Base-by-base conservation (phyloP, 192 early-diverging fungal species). In the Coemansia biformis region DNA sequence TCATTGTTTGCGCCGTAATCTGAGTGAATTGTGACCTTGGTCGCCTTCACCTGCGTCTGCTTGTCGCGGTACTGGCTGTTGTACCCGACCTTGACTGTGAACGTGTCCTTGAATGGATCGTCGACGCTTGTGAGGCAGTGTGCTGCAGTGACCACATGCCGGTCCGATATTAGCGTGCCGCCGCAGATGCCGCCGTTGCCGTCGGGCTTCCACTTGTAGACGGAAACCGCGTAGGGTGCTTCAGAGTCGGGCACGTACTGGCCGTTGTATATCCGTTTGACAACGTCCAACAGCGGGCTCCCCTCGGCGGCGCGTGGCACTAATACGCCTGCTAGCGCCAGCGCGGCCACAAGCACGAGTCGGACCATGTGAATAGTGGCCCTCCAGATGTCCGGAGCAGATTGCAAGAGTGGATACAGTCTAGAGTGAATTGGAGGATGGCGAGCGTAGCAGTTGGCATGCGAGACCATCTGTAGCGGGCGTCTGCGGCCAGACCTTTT, bases 121-220 rank as follows among this genome's bases (percentile, higher is more conserved):
- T n/a, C 23, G 0, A 16, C 10, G 31, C 16, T 39, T 13, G 26
- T 30, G 28, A 60, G 36, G n/a, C 58, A 60, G 31, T 60, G 58
- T 7, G 49, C 58, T 1, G 58, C 58, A 16, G 58, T 60, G 32
- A 60, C 17, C 10, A 60, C 44, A 24, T 53, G 45, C 2, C 7
- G 15, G 19, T 50, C 26, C 12, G 58, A 60, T 19, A 60, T 53
- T 6, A 60, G 38, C 6, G 58, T 60, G 30, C 49, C 58, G 14
- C 58, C 58, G 33, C 58, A 60, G 12, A 35, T 13, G 10, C 13
- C 10, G 2, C 10, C n/a, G 5, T 44, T n/a, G 12, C 26, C 26
- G 5, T n/a, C 28, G 14, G 24, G 24, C 24, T 2, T 6, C 24
- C 24, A 36, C n/a, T 38, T 24, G 0, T 19, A 15, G 8, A 60